phyloP scores from a whole-genome alignment of 768 basidiomycete genomes.

The Panaeolus papilionaceus region DNA sequence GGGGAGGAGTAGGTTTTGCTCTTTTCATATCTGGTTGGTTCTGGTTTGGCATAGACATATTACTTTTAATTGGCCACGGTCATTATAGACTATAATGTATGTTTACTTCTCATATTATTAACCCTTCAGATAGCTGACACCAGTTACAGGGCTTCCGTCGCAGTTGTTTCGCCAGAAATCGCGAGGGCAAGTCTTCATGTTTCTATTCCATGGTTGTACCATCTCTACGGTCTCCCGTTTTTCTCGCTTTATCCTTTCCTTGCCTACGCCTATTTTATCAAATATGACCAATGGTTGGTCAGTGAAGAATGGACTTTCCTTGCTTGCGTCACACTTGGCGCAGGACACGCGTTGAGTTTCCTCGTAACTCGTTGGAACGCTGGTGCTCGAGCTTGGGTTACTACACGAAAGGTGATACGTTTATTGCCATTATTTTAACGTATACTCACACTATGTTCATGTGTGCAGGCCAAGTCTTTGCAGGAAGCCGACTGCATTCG shows the following conservation, averaged over 20 bases:
- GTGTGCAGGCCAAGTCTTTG: constrained; percentile 61
- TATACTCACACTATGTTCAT: constrained; percentile 13
- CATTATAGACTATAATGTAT: constrained; percentile 20
- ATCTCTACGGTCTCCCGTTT: constrained; percentile 80
- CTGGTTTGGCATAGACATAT: constrained; percentile 15
- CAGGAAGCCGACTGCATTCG: constrained; percentile 82
- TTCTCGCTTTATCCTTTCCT: constrained; percentile 83
- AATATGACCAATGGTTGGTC: constrained; percentile 89
- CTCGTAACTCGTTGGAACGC: constrained; percentile 91
- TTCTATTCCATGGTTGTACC: constrained; percentile 69
- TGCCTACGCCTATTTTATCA: constrained; percentile 90
- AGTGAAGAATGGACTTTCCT: constrained; percentile 99
- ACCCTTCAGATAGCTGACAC: constrained; percentile 17
- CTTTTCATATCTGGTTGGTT: constrained; percentile 13
- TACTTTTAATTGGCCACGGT: constrained; percentile 18
- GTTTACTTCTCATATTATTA: constrained; percentile 6
- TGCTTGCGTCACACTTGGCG: constrained; percentile 83
- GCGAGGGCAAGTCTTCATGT: constrained; percentile 69
- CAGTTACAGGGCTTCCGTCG: constrained; percentile 48
- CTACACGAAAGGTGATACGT: constrained; percentile 68
- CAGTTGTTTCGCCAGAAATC: constrained; percentile 72
- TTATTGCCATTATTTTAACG: not conserved
- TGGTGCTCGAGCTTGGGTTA: constrained; percentile 78
- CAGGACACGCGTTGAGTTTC: constrained; percentile 91
- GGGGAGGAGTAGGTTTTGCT: not conserved